Evolutionary conservation across 2,329 filamentous ascomycete genomes (phyloP), one percentile per base, ranked within the genome.

Genomic region (Talaromyces pinophilus): DNA sequence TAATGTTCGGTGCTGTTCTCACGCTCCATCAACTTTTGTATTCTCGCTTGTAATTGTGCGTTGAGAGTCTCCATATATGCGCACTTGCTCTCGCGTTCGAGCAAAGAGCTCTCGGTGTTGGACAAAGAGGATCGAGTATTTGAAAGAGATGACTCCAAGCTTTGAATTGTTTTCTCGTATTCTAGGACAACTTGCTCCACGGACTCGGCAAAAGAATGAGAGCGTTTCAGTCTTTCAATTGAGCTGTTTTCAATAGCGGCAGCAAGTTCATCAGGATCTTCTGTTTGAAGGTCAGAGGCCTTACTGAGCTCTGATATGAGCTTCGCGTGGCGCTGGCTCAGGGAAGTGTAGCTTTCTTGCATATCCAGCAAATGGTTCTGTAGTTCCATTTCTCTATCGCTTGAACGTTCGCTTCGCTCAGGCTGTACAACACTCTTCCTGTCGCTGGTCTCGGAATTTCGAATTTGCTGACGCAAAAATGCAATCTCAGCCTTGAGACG

Each of bases 101-200:
- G 84, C 28, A 99, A 83, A 66, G 83, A 90, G 64, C 93, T 95
- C 77, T 99, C 96, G 0, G 91, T 93, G 69, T 83, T 90, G 11
- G 95, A 90, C 33, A 99, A 83, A 0, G 92, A 92, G 40, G 91
- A 85, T 66, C 95, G 87, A 1, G 95, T 98, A 73, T 88, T 95
- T 0, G 93, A 93, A 15, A 99, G 86, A 1, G 93, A 97, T 61
- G 93, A 89, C 78, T 99, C 95, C 17, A 99, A 85, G 63, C 88
- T 90, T 77, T 98, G 93, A 60, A 99, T 99, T 0, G 96, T 99
- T 84, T 96, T 98, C 78, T 99, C 96, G 76, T 99, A 99, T 79
- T 99, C 95, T 59, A 98, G 82, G 2, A 99, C 92, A 25, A 99
- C 92, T 74, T 96, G 92, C 74, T 99, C 95, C 22, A 99, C 94